Evolutionary conservation across 805 yeast genomes (phyloP).

Genomic region (Sungouiella thailandica): DNA sequence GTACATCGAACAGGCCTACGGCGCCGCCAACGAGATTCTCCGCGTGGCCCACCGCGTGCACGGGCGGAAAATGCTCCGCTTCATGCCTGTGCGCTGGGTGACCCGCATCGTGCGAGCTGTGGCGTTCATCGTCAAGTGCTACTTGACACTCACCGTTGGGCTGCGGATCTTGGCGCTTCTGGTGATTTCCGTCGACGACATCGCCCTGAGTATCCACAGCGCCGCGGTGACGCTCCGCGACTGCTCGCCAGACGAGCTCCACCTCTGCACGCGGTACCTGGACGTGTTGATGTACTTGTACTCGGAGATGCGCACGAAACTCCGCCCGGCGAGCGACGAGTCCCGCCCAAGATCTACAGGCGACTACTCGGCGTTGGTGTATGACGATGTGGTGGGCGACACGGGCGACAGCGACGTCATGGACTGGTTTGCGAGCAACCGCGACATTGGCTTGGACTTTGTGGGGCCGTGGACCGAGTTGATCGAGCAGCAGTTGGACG

Average conservation of each 20-base stretch:
- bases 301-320: slow-evolving; percentile 60
- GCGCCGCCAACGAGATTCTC: slow-evolving; percentile 77
- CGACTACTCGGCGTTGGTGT: not conserved
- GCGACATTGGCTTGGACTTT: slow-evolving; percentile 38
- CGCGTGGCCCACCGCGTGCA: slow-evolving; percentile 68
- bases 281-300: slow-evolving; percentile 72
- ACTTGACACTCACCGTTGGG: slow-evolving; percentile 53
- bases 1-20: slow-evolving; percentile 76
- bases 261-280: slow-evolving; percentile 74
- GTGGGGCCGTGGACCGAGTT: slow-evolving; percentile 78
- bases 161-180: slow-evolving; percentile 47
- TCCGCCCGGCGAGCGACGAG: slow-evolving; percentile 15
- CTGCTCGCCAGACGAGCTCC: slow-evolving; percentile 86
- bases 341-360: not conserved
- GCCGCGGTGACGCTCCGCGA: slow-evolving; percentile 73
- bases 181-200: slow-evolving; percentile 66
- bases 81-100: slow-evolving; percentile 92
- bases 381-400: not conserved
- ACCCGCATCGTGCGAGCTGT: slow-evolving; percentile 82
- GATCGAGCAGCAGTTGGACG: slow-evolving; percentile 60
- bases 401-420: slow-evolving; percentile 38
- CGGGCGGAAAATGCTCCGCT: slow-evolving; percentile 54
- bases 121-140: slow-evolving; percentile 85
- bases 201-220: slow-evolving; percentile 58
- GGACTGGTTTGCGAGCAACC: slow-evolving; percentile 40